These are phyloP conservation scores for Pholiota conissans DNA, from an alignment of 768 basidiomycete genomes.

Conservation along the genomic window DNA sequence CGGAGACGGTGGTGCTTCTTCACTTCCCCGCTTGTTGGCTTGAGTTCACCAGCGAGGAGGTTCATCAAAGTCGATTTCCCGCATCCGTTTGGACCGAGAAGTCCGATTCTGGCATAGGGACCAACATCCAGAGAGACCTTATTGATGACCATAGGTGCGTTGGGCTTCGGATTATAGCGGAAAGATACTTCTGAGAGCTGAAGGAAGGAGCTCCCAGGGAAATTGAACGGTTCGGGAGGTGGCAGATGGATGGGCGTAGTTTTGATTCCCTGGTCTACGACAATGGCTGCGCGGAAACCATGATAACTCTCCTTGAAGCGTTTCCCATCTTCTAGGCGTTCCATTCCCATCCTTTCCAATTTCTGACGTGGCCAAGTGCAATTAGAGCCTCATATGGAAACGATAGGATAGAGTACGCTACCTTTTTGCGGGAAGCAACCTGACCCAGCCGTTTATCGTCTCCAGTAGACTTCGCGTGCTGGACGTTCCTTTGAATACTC, in stretches of 20 bases:
- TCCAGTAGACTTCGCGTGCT: constrained; percentile 54
- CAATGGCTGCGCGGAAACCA: constrained; percentile 32
- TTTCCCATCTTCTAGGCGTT: constrained; percentile 31
- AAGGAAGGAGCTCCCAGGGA: constrained; percentile 30
- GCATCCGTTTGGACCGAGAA: constrained; percentile 44
- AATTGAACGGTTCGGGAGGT: constrained; percentile 31
- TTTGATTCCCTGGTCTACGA: constrained; percentile 34
- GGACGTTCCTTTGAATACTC: constrained; percentile 52
- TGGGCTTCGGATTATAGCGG: constrained; percentile 23
- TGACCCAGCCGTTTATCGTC: constrained; percentile 57
- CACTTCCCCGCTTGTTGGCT: constrained; percentile 47
- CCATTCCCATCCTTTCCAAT: constrained; percentile 33
- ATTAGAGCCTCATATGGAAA: not conserved
- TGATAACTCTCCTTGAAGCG: constrained; percentile 32
- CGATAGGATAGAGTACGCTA: not conserved
- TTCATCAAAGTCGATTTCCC: constrained; percentile 62
- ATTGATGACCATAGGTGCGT: constrained; percentile 24
- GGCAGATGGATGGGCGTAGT: constrained; percentile 31
- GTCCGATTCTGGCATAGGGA: constrained; percentile 27
- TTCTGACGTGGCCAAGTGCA: constrained; percentile 17
- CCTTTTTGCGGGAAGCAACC: constrained; percentile 59
- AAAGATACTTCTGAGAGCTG: constrained; percentile 33
- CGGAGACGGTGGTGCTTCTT: constrained; percentile 51
- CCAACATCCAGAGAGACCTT: constrained; percentile 29
- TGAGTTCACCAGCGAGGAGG: constrained; percentile 38